Conservation (phyloP, 139 green algal genomes). For the Gonium pectorale region DNA sequence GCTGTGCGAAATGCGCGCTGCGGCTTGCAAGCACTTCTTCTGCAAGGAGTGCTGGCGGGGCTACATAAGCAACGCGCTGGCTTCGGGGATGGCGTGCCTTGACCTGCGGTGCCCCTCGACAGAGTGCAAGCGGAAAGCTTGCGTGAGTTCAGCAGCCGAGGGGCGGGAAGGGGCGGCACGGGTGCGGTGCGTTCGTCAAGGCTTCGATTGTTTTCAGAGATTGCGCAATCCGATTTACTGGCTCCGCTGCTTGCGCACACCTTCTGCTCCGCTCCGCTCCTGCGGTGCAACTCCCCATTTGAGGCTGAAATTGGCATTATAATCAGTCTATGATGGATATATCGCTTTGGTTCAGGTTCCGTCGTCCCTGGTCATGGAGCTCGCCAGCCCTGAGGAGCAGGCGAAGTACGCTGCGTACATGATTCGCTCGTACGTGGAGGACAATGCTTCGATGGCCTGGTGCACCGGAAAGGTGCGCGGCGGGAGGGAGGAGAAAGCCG, state of each 20-base stretch:
- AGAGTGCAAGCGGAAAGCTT: conserved; percentile 73
- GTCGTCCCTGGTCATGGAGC: conserved; percentile 44
- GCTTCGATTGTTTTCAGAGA: no score
- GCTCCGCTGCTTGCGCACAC: no score
- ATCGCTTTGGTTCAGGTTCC: no score
- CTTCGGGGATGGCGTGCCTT: conserved; percentile 54
- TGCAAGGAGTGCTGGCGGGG: conserved; percentile 90
- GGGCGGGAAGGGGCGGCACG: no score
- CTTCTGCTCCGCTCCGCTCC: no score
- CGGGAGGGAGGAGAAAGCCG: conserved; percentile 67
- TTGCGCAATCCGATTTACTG: no score
- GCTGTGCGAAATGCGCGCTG: conserved; percentile 60
- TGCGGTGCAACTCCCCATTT: no score
- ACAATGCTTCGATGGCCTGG: conserved; percentile 87
- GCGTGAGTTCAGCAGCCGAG: background rate
- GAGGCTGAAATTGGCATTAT: no score
- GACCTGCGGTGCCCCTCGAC: conserved; percentile 69
- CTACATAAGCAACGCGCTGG: conserved; percentile 79
- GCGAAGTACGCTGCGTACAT: conserved; percentile 69
- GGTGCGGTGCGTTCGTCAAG: no score
- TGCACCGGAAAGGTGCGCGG: conserved; percentile 71
- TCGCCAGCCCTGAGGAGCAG: conserved; percentile 46
- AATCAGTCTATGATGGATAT: no score
- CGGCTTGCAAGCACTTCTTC: conserved; percentile 85
- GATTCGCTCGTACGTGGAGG: conserved; percentile 90